These are phyloP conservation scores for Tetrahymena borealis DNA, from an alignment of 73 alveolate genomes.

Conservation along the genomic window DNA sequence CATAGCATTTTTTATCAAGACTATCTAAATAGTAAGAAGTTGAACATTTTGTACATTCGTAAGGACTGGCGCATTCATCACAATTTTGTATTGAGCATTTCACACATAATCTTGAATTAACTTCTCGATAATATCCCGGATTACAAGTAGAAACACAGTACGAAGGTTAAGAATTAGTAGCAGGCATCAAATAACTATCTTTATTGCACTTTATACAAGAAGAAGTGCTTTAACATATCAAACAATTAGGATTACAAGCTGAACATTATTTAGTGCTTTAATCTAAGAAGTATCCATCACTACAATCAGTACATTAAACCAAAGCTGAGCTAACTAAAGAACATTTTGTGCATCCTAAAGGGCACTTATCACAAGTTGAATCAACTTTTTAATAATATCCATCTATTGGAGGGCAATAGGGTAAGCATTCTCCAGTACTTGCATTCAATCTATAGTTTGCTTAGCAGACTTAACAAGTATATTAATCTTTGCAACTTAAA, in stretches of 20 bases:
- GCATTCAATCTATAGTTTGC: background rate
- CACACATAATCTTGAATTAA: background rate
- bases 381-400: background rate
- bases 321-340: background rate
- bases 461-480: background rate
- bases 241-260: background rate
- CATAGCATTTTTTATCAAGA: background rate
- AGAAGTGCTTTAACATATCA: background rate
- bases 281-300: background rate
- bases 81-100: background rate
- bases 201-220: background rate
- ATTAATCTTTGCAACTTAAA: background rate
- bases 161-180: background rate
- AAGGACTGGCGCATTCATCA: background rate
- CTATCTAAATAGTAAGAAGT: background rate
- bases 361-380: background rate
- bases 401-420: background rate
- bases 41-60: background rate
- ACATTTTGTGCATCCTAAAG: background rate
- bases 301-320: background rate
- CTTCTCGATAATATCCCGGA: background rate
- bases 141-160: background rate
- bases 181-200: background rate
- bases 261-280: background rate
- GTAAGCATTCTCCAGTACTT: background rate